Percentiles rank a stretch among this genome's conserved stretches.
Evolutionary conservation across 2,329 filamentous ascomycete species (phyloP).

Genomic region (Monosporascus sp.): DNA sequence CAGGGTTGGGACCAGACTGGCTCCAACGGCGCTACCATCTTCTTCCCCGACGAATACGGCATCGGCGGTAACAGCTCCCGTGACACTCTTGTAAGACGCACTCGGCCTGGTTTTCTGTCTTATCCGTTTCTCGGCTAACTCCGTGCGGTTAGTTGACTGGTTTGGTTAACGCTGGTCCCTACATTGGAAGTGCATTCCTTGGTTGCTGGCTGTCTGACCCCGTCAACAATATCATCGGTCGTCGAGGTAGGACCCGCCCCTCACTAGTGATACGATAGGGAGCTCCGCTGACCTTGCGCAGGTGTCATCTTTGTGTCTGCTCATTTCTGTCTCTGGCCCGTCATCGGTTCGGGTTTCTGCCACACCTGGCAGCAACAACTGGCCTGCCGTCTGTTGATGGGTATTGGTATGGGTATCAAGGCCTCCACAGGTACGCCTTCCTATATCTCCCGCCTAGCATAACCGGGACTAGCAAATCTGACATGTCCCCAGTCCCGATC

Average conservation of each 20-base stretch:
- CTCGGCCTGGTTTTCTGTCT: neutral
- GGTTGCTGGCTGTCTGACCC: slow-evolving; percentile 58
- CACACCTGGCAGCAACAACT: slow-evolving; percentile 69
- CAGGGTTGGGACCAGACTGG: slow-evolving; percentile 66
- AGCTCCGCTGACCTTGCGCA: slow-evolving; percentile 44
- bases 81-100: slow-evolving; percentile 23
- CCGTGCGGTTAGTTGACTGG: slow-evolving; percentile 40
- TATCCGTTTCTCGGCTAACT: slow-evolving; percentile 8
- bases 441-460: neutral
- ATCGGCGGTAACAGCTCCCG: slow-evolving; percentile 31
- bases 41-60: slow-evolving; percentile 50
- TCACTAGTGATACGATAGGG: neutral
- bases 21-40: slow-evolving; percentile 57
- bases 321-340: slow-evolving; percentile 63
- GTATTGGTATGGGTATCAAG: slow-evolving; percentile 73
- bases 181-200: slow-evolving; percentile 39
- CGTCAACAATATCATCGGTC: slow-evolving; percentile 55
- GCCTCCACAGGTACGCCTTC: slow-evolving; percentile 47
- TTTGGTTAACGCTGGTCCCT: slow-evolving; percentile 46
- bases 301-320: slow-evolving; percentile 70
- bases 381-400: slow-evolving; percentile 64
- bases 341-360: slow-evolving; percentile 66
- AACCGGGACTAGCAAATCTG: neutral
- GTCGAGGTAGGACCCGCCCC: slow-evolving; percentile 31
- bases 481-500: slow-evolving; percentile 51